Evolutionary conservation across 495 filamentous ascomycete species (phyloP), one percentile per base, ranked within the genome.

Genomic region (Penicillium lagena): DNA sequence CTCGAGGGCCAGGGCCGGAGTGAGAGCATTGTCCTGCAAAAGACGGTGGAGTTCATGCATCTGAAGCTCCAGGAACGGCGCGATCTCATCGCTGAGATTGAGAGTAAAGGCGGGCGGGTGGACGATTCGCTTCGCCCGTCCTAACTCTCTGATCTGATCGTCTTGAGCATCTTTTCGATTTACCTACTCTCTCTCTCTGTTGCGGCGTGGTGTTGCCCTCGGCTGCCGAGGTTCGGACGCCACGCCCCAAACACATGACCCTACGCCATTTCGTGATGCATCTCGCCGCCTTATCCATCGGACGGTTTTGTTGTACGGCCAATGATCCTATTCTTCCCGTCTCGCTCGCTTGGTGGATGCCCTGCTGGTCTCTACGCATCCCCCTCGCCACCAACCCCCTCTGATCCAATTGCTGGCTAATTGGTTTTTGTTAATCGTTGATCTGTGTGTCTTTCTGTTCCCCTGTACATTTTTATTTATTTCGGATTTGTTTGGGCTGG

Each of bases 1-100:
- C 63, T 90, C 12, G 80, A 86, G 56, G 90, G 90, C 7, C 85
- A 89, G 58, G 89, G 85, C 0, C 77, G 89, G 30, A 93, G 87
- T 51, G 90, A 96, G 67, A 85, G 84, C 35, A 72, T 88, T 15
- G 89, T 96, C 12, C 70, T 96, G 12, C 78, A 80, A 42, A 81
- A 80, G 54, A 89, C 88, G 1, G 77, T 90, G 3, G 79, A 83
- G 14, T 86, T 81, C 57, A 83, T 94, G 59, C 67, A 72, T 7
- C 66, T 81, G 42, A 71, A 87, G 59, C 59, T 95, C 12, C 69
- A 70, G 39, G 74, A 81, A 55, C 73, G 86, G 34, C 71, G 79
- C 45, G 66, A 70, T 38, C 65, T 93, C 29, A 75, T 88, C 31
- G 68, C 72, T 35, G 76, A 75, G 40, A 78, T 83, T 28, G 80